These are phyloP conservation scores for Hirschfeldia incana DNA, from an alignment of 345 rosid species.

Conservation along the genomic window DNA sequence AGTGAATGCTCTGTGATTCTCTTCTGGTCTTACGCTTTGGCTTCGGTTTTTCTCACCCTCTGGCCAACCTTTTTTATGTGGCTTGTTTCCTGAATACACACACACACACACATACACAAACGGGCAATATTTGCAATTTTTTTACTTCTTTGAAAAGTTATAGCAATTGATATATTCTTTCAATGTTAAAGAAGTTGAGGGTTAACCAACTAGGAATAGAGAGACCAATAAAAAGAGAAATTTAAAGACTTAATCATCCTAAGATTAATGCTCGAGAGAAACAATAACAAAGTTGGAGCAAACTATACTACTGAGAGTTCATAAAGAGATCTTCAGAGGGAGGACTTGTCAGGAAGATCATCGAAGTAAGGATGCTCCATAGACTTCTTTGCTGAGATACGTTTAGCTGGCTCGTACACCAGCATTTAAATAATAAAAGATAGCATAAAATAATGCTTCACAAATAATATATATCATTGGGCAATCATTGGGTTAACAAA, in stretches of 20 bases:
- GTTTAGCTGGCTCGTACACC: constrained; percentile 75
- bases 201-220: constrained; percentile 19
- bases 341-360: constrained; percentile 59
- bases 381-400: constrained; percentile 91
- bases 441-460: too few relatives aligned
- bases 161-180: constrained; percentile 22
- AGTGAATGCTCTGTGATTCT: constrained; percentile 74
- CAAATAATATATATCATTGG: too few relatives aligned
- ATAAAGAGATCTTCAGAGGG: constrained; percentile 45
- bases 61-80: constrained; percentile 75
- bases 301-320: neutral
- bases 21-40: constrained; percentile 63
- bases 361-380: constrained; percentile 93
- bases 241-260: constrained; percentile 15
- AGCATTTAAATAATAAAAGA: constrained; percentile 45
- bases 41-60: constrained; percentile 58
- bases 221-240: constrained; percentile 3
- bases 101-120: neutral
- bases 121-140: neutral
- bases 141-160: neutral
- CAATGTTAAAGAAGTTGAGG: constrained; percentile 16
- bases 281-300: constrained; percentile 37
- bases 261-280: constrained; percentile 57
- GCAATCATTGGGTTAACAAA: too few relatives aligned
- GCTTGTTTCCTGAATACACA: constrained; percentile 47